Evolutionary conservation across 345 rosid species (phyloP), one percentile per base, ranked within the genome.

Genomic region (Brassica cretica): DNA sequence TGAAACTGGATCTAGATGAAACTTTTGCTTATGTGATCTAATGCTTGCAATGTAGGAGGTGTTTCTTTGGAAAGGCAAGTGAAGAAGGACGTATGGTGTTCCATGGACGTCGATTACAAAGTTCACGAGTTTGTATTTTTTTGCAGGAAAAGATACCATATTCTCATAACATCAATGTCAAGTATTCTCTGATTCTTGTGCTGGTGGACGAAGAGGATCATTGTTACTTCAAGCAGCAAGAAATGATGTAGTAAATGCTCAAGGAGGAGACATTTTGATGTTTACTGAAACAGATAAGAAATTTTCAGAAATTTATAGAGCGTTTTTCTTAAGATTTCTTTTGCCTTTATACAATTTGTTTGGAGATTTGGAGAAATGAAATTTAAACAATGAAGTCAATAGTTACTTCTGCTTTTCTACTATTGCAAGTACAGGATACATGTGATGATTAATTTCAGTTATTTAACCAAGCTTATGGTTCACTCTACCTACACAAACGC

Each of bases 1-100:
- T 73, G 10, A 81, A 83, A 77, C 84, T 86, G 59, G 87, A 88
- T 82, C 87, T 88, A 8, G 64, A 76, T 21, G 92, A 90, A 69
- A 82, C 84, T 70, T 85, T 88, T 16, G 82, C 88, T 15, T 90
- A 87, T 79, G 86, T 90, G 25, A 92, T 84, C 93, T 66, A 92
- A 88, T 80, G 83, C 87, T 55, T n/a, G n/a, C n/a, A n/a, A n/a
- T n/a, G n/a, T n/a, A n/a, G n/a, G n/a, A n/a, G n/a, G n/a, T n/a
- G n/a, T n/a, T n/a, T n/a, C n/a, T n/a, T n/a, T n/a, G n/a, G n/a
- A n/a, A n/a, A n/a, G n/a, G n/a, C 71, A 77, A 56, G 69, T 86
- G 65, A 86, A 85, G 76, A 92, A 87, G 78, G 87, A 85, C 75
- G 89, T 90, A 7, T 95, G 91, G 16, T 87, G 89, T 80, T 87